Conservation (phyloP, 257 asterid genomes). For the Gentiana macrophylla region DNA sequence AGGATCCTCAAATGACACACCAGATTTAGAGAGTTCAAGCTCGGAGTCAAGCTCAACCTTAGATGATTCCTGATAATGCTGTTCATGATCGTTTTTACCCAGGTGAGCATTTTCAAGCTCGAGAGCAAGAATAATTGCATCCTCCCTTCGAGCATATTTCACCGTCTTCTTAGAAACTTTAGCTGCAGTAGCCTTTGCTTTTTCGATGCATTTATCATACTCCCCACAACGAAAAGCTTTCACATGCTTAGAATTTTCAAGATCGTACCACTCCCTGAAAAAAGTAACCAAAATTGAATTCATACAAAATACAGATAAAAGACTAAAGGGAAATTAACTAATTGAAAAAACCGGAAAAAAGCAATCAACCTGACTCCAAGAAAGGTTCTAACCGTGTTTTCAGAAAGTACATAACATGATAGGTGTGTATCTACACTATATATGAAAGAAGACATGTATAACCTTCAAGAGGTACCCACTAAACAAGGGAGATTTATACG, state of each 20-base stretch:
- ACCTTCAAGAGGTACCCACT: not conserved
- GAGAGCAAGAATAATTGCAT: constrained; percentile 78
- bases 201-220: constrained; percentile 68
- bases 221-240: constrained; percentile 90
- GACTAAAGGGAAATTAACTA: too few species aligned
- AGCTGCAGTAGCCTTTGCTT: constrained; percentile 51
- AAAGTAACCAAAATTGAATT: constrained; percentile 2
- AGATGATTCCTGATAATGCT: constrained; percentile 21
- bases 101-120: constrained; percentile 57
- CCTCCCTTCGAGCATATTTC: constrained; percentile 72
- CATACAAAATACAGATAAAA: too few species aligned
- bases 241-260: constrained; percentile 78
- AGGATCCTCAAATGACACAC: constrained; percentile 64
- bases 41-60: constrained; percentile 32
- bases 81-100: constrained; percentile 30
- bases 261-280: constrained; percentile 87
- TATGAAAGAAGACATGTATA: constrained; percentile 3
- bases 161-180: constrained; percentile 47
- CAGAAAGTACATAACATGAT: not conserved
- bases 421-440: not conserved
- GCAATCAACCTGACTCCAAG: not conserved
- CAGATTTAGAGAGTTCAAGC: constrained; percentile 53
- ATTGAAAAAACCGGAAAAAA: too few species aligned
- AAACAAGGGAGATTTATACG: too few species aligned
- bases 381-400: not conserved